Conservation (phyloP, 768 basidiomycete genomes). For the Thelephora aurantiotincta region DNA sequence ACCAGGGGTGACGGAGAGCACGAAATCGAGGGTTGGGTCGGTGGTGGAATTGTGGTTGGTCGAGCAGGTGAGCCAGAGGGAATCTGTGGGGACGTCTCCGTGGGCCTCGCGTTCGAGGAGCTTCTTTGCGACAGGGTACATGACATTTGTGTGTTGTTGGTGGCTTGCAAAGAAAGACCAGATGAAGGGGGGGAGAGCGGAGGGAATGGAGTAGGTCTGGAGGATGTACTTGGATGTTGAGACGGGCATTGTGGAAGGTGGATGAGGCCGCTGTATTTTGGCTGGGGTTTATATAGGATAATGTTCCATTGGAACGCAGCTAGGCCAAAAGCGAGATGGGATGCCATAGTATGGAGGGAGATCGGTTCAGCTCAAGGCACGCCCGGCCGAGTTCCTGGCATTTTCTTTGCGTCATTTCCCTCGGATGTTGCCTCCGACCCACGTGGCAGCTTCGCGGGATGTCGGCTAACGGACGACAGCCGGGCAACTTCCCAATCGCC, state of each 20-base stretch:
- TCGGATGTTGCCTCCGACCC: too few relatives aligned
- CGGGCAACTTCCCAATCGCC: too few relatives aligned
- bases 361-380: too few relatives aligned
- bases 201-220: slow-evolving; percentile 16
- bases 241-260: slow-evolving; percentile 3
- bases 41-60: neutral
- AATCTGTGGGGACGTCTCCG: slow-evolving; percentile 2
- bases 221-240: slow-evolving; percentile 2
- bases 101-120: slow-evolving; percentile 5
- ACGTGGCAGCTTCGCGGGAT: too few relatives aligned
- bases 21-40: slow-evolving; percentile 24
- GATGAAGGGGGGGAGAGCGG: slow-evolving; percentile 22
- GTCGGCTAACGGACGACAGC: too few relatives aligned
- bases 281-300: neutral
- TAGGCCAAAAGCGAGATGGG: too few relatives aligned
- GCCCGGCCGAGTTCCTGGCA: too few relatives aligned
- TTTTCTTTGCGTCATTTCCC: too few relatives aligned
- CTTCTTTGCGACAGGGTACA: slow-evolving; percentile 26
- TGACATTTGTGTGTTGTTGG: slow-evolving; percentile 26
- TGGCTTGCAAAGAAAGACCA: slow-evolving; percentile 22
- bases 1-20: slow-evolving; percentile 46
- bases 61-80: slow-evolving; percentile 19
- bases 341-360: too few relatives aligned
- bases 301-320: neutral
- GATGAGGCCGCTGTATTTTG: neutral